These are phyloP conservation scores for Cenchrus fungigraminus DNA, from an alignment of 176 grass and related monocot genomes.

Conservation along the genomic window DNA sequence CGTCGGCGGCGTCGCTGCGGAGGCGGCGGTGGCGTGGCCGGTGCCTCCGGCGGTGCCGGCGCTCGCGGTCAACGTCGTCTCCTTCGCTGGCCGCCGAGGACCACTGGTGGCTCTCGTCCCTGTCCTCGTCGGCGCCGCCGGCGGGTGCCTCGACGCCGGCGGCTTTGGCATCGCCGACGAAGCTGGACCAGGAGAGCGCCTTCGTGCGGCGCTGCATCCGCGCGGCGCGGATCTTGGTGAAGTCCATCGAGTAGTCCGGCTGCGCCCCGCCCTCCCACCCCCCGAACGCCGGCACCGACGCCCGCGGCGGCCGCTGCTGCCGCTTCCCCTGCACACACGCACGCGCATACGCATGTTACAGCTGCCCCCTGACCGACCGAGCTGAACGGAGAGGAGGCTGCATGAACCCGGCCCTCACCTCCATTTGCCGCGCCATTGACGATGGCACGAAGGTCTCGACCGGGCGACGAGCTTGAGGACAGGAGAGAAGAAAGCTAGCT, in stretches of 20 bases:
- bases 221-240: slow-evolving; percentile 68
- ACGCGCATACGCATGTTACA: no score
- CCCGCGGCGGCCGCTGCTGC: slow-evolving; percentile 30
- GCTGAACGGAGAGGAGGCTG: no score
- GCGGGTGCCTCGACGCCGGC: neutral
- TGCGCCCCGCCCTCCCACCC: slow-evolving; percentile 54
- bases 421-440: neutral
- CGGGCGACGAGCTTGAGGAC: neutral
- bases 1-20: slow-evolving; percentile 6
- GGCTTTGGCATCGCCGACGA: slow-evolving; percentile 12
- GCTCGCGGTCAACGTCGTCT: neutral
- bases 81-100: neutral
- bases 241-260: slow-evolving; percentile 77
- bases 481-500: neutral
- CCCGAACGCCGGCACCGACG: slow-evolving; percentile 79
- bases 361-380: no score
- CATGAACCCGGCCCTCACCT: neutral
- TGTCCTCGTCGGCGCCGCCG: neutral
- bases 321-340: neutral
- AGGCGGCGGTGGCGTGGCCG: slow-evolving; percentile 33
- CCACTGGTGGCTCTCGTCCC: neutral
- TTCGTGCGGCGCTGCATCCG: slow-evolving; percentile 63
- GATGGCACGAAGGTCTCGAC: neutral
- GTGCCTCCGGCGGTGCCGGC: neutral
- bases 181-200: slow-evolving; percentile 54